Percentiles rank a stretch among this genome's conserved stretches.
These are phyloP conservation scores for Claviceps monticola DNA, from an alignment of 2,329 filamentous ascomycete genomes.

Conservation along the genomic window DNA sequence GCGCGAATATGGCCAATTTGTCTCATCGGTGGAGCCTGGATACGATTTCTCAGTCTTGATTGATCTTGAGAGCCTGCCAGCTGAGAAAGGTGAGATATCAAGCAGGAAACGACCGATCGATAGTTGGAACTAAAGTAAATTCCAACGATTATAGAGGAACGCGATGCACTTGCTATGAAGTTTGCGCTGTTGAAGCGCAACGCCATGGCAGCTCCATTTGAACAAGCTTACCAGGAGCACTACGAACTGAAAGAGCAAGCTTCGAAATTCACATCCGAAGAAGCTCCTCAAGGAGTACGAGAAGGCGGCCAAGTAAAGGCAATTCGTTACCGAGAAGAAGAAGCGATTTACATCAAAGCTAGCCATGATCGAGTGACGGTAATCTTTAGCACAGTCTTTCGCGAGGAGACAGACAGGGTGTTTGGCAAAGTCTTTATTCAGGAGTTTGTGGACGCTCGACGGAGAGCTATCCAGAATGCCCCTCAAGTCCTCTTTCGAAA, in stretches of 20 bases:
- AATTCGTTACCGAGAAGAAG: slow-evolving; percentile 96
- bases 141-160: slow-evolving; percentile 45
- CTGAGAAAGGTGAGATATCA: slow-evolving; percentile 48
- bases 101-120: neutral
- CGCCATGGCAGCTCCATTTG: slow-evolving; percentile 96
- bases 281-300: slow-evolving; percentile 75
- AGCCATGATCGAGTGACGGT: slow-evolving; percentile 95
- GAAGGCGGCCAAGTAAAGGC: slow-evolving; percentile 91
- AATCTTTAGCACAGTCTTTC: slow-evolving; percentile 96
- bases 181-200: slow-evolving; percentile 93
- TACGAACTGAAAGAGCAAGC: slow-evolving; percentile 76
- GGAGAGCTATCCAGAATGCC: slow-evolving; percentile 93
- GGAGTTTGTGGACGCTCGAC: slow-evolving; percentile 93
- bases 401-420: slow-evolving; percentile 92
- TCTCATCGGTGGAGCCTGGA: slow-evolving; percentile 72
- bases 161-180: slow-evolving; percentile 73
- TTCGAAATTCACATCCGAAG: slow-evolving; percentile 83
- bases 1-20: slow-evolving; percentile 88
- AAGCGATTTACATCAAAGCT: slow-evolving; percentile 97
- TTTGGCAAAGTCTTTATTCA: slow-evolving; percentile 98
- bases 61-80: slow-evolving; percentile 77
- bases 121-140: neutral
- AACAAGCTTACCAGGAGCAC: slow-evolving; percentile 91
- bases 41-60: slow-evolving; percentile 93
- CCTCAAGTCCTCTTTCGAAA: slow-evolving; percentile 94